phyloP scores from a whole-genome alignment of 2,329 filamentous ascomycete genomes.

The Drechslera avenae region DNA sequence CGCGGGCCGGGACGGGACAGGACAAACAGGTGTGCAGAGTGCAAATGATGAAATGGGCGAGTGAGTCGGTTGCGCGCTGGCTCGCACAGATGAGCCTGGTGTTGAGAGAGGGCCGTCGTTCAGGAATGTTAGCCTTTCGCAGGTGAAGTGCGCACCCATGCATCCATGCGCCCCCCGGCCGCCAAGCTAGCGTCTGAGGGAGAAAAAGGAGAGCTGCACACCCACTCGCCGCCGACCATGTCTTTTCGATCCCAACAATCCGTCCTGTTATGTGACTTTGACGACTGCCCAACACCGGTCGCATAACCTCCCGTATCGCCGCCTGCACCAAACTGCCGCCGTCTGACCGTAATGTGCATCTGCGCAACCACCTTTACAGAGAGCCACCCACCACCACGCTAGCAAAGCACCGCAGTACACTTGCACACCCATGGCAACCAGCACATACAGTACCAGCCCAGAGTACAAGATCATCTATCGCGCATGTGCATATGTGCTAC shows the following conservation, averaged over 20 bases:
- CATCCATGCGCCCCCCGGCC: constrained; percentile 8
- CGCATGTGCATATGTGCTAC: too few relatives aligned
- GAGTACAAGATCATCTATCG: too few relatives aligned
- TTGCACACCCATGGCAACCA: too few relatives aligned
- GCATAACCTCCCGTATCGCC: constrained; percentile 16
- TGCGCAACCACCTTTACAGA: too few relatives aligned
- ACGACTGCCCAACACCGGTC: constrained; percentile 11
- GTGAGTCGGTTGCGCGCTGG: constrained; percentile 19
- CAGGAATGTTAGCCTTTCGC: constrained; percentile 30
- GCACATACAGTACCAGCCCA: too few relatives aligned
- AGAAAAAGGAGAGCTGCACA: constrained; percentile 21
- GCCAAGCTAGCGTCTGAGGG: constrained; percentile 16
- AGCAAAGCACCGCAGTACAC: too few relatives aligned
- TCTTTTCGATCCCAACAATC: constrained; percentile 14
- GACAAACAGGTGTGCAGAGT: constrained; percentile 7
- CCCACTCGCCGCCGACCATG: constrained; percentile 22
- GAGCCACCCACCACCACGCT: too few relatives aligned
- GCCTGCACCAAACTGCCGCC: constrained; percentile 1
- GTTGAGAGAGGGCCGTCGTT: constrained; percentile 30
- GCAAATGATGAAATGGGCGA: constrained; percentile 19
- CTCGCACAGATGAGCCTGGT: constrained; percentile 30
- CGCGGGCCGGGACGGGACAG: constrained; percentile 7
- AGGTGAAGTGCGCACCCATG: constrained; percentile 16
- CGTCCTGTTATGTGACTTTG: constrained; percentile 12
- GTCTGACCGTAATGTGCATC: too few relatives aligned